Percentiles rank a stretch among this genome's conserved stretches.
phyloP scores from a whole-genome alignment of 2,329 filamentous ascomycete genomes.

The Phoma sp. region DNA sequence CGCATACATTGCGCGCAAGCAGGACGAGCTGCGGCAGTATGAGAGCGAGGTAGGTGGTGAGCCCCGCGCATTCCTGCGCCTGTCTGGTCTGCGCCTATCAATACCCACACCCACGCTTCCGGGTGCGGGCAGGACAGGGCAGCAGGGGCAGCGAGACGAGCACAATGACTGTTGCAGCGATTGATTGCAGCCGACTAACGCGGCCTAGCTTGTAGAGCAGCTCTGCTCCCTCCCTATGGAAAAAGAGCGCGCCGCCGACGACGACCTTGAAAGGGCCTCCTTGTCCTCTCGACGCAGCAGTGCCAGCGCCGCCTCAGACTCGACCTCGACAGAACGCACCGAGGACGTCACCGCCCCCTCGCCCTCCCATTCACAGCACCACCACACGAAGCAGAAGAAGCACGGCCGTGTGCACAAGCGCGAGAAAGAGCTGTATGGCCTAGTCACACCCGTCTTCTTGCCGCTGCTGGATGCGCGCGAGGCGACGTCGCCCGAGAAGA shows the following conservation, averaged over 20 bases:
- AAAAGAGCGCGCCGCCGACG: conserved; percentile 34
- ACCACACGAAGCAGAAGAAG: conserved; percentile 42
- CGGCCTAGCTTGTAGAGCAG: conserved; percentile 41
- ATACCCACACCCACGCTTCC: conserved; percentile 6
- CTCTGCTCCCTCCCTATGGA: conserved; percentile 22
- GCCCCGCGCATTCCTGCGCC: too few relatives aligned
- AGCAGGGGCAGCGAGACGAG: too few relatives aligned
- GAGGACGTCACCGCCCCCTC: conserved; percentile 1
- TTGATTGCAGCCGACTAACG: conserved; percentile 2
- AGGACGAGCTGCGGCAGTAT: conserved; percentile 40
- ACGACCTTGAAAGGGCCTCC: conserved; percentile 19
- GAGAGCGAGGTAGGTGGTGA: conserved; percentile 37
- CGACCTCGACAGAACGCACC: not conserved
- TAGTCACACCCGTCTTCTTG: conserved; percentile 46
- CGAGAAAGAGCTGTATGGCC: conserved; percentile 45
- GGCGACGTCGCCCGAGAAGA: conserved; percentile 27
- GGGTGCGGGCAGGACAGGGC: not conserved
- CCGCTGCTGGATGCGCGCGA: conserved; percentile 44
- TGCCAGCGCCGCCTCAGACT: conserved; percentile 2
- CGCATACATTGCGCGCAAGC: conserved; percentile 42
- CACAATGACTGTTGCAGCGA: too few relatives aligned
- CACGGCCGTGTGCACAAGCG: conserved; percentile 47
- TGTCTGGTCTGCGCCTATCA: not conserved
- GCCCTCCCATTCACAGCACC: conserved; percentile 9
- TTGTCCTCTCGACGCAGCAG: conserved; percentile 9